These are phyloP conservation scores for Tylopilus cervinicoccineus DNA, from an alignment of 768 basidiomycete species.

Conservation along the genomic window DNA sequence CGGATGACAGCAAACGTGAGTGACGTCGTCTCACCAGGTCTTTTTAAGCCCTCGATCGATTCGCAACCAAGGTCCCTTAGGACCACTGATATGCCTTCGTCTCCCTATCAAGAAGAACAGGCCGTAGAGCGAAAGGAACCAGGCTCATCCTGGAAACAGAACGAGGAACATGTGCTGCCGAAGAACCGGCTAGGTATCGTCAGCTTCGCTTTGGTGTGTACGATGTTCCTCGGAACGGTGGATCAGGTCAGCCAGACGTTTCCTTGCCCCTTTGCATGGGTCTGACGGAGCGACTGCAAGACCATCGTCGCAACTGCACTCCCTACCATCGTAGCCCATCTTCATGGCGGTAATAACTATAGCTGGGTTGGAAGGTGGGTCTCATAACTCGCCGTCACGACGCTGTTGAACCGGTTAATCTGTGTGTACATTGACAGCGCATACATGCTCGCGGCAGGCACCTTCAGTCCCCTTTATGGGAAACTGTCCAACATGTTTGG, in stretches of 20 bases:
- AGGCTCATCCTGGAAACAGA: constrained; percentile 48
- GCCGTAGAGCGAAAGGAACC: constrained; percentile 17
- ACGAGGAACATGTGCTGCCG: constrained; percentile 50
- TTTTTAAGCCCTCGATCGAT: not conserved
- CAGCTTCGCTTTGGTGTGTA: constrained; percentile 22
- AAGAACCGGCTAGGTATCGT: constrained; percentile 17
- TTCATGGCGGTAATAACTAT: constrained; percentile 60
- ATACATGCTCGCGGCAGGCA: constrained; percentile 66
- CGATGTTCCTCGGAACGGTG: constrained; percentile 40
- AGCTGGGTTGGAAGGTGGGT: constrained; percentile 64
- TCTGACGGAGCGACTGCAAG: constrained; percentile 24
- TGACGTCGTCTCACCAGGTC: too few relatives aligned
- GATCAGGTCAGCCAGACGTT: constrained; percentile 43
- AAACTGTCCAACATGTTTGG: constrained; percentile 62
- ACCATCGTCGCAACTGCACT: constrained; percentile 67
- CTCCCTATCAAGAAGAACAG: not conserved
- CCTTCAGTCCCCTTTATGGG: constrained; percentile 69
- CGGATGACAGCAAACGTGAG: too few relatives aligned
- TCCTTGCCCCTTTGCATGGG: too few relatives aligned
- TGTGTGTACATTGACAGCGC: constrained; percentile 44
- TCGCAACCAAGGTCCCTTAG: too few relatives aligned
- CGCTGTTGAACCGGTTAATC: not conserved
- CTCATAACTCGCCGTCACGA: not conserved
- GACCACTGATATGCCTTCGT: too few relatives aligned
- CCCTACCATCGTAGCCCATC: constrained; percentile 60